phyloP scores from a whole-genome alignment of 2,329 filamentous ascomycete genomes.

The Sclerotinia trifoliorum region DNA sequence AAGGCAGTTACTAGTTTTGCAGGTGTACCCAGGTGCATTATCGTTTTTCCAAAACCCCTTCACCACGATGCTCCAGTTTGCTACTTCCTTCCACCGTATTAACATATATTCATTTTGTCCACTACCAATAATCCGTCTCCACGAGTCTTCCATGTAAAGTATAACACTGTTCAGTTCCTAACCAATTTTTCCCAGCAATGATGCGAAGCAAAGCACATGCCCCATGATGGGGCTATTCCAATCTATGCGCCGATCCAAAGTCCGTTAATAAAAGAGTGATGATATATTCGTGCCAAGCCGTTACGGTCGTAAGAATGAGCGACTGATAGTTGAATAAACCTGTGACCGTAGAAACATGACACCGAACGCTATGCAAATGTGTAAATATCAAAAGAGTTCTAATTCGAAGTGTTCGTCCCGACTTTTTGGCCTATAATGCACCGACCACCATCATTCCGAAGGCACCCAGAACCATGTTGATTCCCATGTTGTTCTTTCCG shows the following conservation, averaged over 20 bases:
- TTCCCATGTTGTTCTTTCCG: constrained; percentile 23
- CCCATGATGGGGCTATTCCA: constrained; percentile 16
- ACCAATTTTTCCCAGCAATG: constrained; percentile 15
- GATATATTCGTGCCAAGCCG: constrained; percentile 20
- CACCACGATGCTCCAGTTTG: neutral
- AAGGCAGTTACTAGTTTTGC: neutral
- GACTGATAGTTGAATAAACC: constrained; percentile 21
- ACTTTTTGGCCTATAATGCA: constrained; percentile 26
- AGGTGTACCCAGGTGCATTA: neutral
- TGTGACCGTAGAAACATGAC: constrained; percentile 20
- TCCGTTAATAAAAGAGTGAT: constrained; percentile 17
- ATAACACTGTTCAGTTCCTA: neutral
- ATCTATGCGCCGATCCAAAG: constrained; percentile 23
- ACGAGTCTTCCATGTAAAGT: neutral
- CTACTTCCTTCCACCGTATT: constrained; percentile 9
- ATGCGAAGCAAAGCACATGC: constrained; percentile 18
- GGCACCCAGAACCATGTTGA: constrained; percentile 32
- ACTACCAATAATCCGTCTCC: neutral
- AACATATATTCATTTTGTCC: neutral
- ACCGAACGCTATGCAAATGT: constrained; percentile 24
- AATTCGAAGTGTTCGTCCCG: constrained; percentile 11
- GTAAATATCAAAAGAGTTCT: constrained; percentile 22
- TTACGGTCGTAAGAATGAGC: constrained; percentile 25
- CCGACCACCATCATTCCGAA: constrained; percentile 30
- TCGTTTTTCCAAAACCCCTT: neutral